phyloP scores from a whole-genome alignment of 768 basidiomycete genomes.

The Termitomyces bulborhizus region DNA sequence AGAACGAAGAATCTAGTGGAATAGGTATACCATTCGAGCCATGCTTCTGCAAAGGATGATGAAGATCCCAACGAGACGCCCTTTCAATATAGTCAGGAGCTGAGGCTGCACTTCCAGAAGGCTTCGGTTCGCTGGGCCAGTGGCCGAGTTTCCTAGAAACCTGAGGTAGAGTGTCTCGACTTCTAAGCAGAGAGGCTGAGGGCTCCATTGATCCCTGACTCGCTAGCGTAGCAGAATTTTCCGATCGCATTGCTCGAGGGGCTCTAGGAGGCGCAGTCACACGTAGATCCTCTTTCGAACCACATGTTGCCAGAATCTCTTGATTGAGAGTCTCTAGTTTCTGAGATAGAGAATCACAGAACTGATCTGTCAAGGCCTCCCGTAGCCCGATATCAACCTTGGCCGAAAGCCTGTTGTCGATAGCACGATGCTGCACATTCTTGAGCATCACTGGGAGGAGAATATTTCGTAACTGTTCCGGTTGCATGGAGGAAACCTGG shows the following conservation, averaged over 20 bases:
- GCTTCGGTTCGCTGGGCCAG: neutral
- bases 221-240: neutral
- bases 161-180: neutral
- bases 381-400: conserved; percentile 10
- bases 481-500: neutral
- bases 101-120: neutral
- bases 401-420: neutral
- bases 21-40: conserved; percentile 8
- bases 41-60: neutral
- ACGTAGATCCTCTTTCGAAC: neutral
- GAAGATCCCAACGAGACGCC: neutral
- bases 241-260: conserved; percentile 15
- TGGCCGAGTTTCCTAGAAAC: neutral
- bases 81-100: neutral
- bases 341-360: conserved; percentile 17
- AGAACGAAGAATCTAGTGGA: conserved; percentile 13
- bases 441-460: conserved; percentile 14
- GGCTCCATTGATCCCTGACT: neutral
- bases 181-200: neutral
- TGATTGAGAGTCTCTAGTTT: conserved; percentile 12
- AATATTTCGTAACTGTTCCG: conserved; percentile 4
- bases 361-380: conserved; percentile 20
- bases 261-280: conserved; percentile 10
- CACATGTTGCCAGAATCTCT: conserved; percentile 4
- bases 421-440: conserved; percentile 13